A percentile compares a stretch with the other conserved stretches of the same genome.
Conservation (phyloP, 2,329 filamentous ascomycete genomes). For the Talaromyces sp. region DNA sequence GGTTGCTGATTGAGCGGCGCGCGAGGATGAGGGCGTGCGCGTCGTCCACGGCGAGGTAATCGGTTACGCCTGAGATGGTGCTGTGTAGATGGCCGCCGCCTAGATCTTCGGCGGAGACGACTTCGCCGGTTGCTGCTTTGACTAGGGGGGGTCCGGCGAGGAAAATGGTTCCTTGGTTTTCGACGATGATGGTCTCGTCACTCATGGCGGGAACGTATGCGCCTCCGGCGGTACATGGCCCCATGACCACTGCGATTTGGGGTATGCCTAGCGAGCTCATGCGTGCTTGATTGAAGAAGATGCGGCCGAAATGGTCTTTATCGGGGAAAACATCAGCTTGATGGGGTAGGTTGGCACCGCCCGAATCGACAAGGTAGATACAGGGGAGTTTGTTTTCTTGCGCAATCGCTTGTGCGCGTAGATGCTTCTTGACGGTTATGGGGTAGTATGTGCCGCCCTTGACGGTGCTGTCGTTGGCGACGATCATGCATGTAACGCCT, state of each 20-base stretch:
- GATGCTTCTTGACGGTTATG: slow-evolving; percentile 95
- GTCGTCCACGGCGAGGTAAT: slow-evolving; percentile 93
- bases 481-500: slow-evolving; percentile 87
- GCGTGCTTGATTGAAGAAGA: slow-evolving; percentile 96
- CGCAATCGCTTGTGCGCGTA: slow-evolving; percentile 86
- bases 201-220: slow-evolving; percentile 97
- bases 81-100: slow-evolving; percentile 88
- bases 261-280: slow-evolving; percentile 89
- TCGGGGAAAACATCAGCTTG: slow-evolving; percentile 97
- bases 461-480: slow-evolving; percentile 94
- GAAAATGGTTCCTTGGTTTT: slow-evolving; percentile 96
- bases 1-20: slow-evolving; percentile 77
- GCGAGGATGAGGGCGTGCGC: slow-evolving; percentile 86
- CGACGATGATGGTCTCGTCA: slow-evolving; percentile 95
- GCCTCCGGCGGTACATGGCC: slow-evolving; percentile 90
- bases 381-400: slow-evolving; percentile 80
- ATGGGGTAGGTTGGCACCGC: slow-evolving; percentile 90
- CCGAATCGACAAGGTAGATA: slow-evolving; percentile 94
- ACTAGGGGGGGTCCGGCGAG: slow-evolving; percentile 91
- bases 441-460: slow-evolving; percentile 98
- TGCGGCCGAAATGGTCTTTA: slow-evolving; percentile 89
- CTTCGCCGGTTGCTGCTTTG: slow-evolving; percentile 92
- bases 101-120: slow-evolving; percentile 84
- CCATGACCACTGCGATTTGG: slow-evolving; percentile 95
- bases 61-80: slow-evolving; percentile 86